Evolutionary conservation across 139 green algal species (phyloP).

Genomic region (Chlorella sp.): DNA sequence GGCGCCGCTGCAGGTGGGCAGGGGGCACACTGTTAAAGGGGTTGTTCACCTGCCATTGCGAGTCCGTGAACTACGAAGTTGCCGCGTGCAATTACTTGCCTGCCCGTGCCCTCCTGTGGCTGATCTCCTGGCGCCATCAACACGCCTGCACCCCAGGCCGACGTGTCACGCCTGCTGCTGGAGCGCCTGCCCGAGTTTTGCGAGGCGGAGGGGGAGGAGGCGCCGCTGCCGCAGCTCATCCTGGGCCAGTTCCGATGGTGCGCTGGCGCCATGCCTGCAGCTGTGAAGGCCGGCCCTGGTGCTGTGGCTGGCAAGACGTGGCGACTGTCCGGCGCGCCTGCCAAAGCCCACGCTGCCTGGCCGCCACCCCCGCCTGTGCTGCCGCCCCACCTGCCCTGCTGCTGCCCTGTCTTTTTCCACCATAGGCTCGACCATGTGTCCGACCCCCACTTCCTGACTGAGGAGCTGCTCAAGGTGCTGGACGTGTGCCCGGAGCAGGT

Average conservation of each 20-base stretch:
- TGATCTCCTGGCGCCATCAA: no score
- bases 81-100: no score
- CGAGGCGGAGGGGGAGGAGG: slow-evolving; percentile 3
- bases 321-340: no score
- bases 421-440: slow-evolving; percentile 45
- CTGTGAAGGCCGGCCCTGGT: no score
- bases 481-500: slow-evolving; percentile 4
- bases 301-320: no score
- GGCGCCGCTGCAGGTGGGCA: slow-evolving; percentile 40
- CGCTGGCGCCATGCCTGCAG: no score
- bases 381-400: no score
- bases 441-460: slow-evolving; percentile 3
- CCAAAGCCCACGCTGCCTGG: neutral
- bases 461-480: slow-evolving; percentile 42
- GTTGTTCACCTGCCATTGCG: no score
- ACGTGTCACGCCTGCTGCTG: slow-evolving; percentile 37
- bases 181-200: slow-evolving; percentile 22
- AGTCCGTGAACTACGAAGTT: no score
- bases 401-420: no score
- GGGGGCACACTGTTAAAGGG: no score
- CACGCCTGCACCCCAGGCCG: slow-evolving; percentile 7
- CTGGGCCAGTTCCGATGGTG: slow-evolving; percentile 57
- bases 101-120: neutral
- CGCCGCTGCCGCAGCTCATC: slow-evolving; percentile 37
- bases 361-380: neutral